Conservation (phyloP, 306 rosid species). For the Cucumis sativus region Cucumber_9930_V3 NC_026655.2:16621001-16621500, state of each 20-base stretch:
- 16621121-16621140: background rate
- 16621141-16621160: background rate
- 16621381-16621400: background rate
- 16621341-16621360: no score
- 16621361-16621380: background rate
- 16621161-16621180: background rate
- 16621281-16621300: background rate
- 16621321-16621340: background rate
- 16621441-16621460: background rate
- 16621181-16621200: background rate
- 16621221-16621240: constrained; percentile 9
- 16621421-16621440: background rate
- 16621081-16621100: background rate
- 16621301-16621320: background rate
- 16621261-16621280: background rate
- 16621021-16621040: background rate
- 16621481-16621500: no score
- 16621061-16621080: background rate
- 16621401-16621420: background rate
- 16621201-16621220: background rate
- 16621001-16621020: constrained; percentile 10
- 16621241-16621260: constrained; percentile 10
- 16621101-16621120: background rate
- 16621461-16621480: no score
- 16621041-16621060: background rate